A percentile compares a stretch with the other conserved stretches of the same genome.
Conservation (phyloP, 2,329 filamentous ascomycete genomes). For the Colletotrichum tanaceti region DNA sequence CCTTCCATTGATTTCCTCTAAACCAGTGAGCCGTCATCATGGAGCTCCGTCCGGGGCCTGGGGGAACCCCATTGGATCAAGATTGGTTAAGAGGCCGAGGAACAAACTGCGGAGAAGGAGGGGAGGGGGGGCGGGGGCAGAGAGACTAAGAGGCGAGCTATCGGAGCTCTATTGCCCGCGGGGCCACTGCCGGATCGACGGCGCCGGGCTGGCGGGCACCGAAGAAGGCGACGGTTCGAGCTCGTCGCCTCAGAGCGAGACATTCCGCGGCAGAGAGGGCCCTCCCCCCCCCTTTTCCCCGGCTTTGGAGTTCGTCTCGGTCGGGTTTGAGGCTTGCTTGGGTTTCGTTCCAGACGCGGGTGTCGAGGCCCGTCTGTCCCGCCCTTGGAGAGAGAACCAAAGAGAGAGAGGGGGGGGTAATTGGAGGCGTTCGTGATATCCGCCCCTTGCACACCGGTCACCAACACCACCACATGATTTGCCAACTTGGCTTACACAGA, state of each 20-base stretch:
- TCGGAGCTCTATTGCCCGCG: slow-evolving; percentile 1
- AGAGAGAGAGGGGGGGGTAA: not conserved
- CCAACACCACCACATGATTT: slow-evolving; percentile 10
- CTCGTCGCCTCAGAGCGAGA: slow-evolving; percentile 18
- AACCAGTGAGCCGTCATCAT: not conserved
- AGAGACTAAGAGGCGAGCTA: slow-evolving; percentile 4
- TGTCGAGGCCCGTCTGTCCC: not conserved
- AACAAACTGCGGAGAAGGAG: not conserved
- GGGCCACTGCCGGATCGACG: slow-evolving; percentile 4
- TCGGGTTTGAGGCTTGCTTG: no score
- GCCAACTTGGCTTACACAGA: not conserved
- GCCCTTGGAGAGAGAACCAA: not conserved
- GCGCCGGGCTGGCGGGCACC: not conserved
- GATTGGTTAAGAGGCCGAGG: not conserved
- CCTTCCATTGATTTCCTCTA: not conserved
- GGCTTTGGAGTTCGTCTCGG: not conserved
- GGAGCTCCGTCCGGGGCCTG: no score
- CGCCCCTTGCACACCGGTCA: slow-evolving; percentile 36
- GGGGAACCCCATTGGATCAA: not conserved
- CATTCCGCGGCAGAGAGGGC: not conserved
- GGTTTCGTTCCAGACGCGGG: not conserved
- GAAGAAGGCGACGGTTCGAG: not conserved
- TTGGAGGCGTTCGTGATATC: slow-evolving; percentile 2
- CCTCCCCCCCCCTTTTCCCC: no score
- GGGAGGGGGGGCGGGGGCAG: no score